phyloP scores from a whole-genome alignment of 306 rosid genomes.

The Sesbania bispinosa region DNA sequence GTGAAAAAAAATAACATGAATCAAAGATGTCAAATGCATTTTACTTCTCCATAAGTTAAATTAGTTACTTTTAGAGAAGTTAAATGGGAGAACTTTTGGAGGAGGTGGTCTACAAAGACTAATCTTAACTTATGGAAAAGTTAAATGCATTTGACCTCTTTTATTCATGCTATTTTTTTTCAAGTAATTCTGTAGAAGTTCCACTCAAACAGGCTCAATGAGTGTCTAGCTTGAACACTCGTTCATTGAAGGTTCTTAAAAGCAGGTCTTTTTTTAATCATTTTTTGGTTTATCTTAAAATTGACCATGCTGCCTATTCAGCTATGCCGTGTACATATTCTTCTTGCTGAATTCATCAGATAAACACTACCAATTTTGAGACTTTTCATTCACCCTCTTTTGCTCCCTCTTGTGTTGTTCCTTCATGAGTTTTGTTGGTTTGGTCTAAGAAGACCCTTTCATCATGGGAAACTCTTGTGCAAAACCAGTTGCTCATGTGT shows the following conservation, averaged over 20 bases:
- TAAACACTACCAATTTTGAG: neutral
- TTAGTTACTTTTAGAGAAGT: no score
- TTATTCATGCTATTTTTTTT: no score
- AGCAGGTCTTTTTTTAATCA: neutral
- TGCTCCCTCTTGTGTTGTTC: neutral
- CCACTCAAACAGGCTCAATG: no score
- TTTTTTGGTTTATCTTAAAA: neutral
- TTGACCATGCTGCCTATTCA: conserved; percentile 23
- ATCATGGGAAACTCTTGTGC: conserved; percentile 68
- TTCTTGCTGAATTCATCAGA: neutral
- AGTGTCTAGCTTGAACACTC: neutral
- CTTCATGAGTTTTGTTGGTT: conserved; percentile 21
- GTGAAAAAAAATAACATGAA: no score
- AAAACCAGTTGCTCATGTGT: conserved; percentile 71
- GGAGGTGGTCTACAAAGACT: no score
- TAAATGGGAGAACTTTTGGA: no score
- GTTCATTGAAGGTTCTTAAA: conserved; percentile 14
- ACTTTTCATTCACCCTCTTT: neutral
- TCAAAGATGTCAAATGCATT: no score
- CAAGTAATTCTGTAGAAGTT: no score
- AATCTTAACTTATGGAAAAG: no score
- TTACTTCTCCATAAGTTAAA: no score
- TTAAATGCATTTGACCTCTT: no score
- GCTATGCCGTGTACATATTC: conserved; percentile 14
- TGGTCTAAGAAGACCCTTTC: neutral